phyloP scores from a whole-genome alignment of 1,284 basidiomycete species.

The Microbotryum scabiosae region DNA sequence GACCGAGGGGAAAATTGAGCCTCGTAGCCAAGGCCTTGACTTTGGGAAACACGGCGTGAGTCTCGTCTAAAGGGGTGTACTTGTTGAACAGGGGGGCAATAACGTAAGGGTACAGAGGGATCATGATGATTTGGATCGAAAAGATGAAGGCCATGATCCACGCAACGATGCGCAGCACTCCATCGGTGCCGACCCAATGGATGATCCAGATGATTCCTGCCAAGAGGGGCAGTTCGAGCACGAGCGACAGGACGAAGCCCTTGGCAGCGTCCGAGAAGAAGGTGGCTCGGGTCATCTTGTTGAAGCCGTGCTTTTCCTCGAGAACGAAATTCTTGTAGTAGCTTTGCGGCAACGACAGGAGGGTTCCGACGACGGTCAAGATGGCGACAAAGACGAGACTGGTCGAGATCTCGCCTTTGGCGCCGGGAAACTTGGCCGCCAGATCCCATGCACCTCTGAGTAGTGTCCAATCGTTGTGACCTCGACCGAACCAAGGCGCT shows the following conservation, averaged over 20 bases:
- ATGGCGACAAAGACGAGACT: slow-evolving; percentile 69
- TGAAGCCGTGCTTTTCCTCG: slow-evolving; percentile 93
- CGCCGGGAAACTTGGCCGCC: slow-evolving; percentile 3
- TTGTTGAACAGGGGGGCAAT: slow-evolving; percentile 98
- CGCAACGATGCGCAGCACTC: slow-evolving; percentile 28
- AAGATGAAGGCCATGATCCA: slow-evolving; percentile 42
- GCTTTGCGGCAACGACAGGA: slow-evolving; percentile 63
- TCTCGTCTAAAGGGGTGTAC: slow-evolving; percentile 62
- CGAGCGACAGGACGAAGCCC: slow-evolving; percentile 61
- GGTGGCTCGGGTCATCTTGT: slow-evolving; percentile 72
- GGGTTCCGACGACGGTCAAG: slow-evolving; percentile 49
- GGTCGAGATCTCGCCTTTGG: slow-evolving; percentile 57
- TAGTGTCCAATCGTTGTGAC: slow-evolving; percentile 26
- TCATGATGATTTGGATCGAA: slow-evolving; percentile 61
- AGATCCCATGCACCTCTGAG: slow-evolving; percentile 26
- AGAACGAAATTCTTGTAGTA: slow-evolving; percentile 86
- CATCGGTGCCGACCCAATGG: slow-evolving; percentile 64
- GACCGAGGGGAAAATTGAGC: slow-evolving; percentile 80
- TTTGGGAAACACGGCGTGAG: slow-evolving; percentile 52
- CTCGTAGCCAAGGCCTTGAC: slow-evolving; percentile 62
- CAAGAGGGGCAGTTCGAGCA: slow-evolving; percentile 79
- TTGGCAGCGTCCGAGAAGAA: slow-evolving; percentile 60
- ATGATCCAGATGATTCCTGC: slow-evolving; percentile 81
- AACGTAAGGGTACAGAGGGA: slow-evolving; percentile 53
- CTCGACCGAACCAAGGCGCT: slow-evolving; percentile 24